Conservation (phyloP, 208 protist species). For the Acanthamoeba lugdunensis region DNA sequence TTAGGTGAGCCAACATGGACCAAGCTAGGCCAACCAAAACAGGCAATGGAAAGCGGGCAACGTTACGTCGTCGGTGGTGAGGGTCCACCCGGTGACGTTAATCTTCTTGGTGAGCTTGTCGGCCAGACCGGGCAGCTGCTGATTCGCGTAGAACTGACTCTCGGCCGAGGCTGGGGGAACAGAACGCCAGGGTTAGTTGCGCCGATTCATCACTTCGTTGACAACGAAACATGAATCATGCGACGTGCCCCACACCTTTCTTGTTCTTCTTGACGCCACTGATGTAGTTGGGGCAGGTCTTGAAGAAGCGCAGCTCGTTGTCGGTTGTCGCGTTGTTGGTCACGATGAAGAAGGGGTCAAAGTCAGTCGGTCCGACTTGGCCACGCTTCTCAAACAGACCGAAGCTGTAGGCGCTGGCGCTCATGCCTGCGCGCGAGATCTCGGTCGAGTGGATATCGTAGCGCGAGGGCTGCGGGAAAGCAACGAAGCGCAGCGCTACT, state of each 20-base stretch:
- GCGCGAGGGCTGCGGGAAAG: background rate
- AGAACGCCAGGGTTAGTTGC: background rate
- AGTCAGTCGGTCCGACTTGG: background rate
- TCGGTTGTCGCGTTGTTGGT: constrained; percentile 26
- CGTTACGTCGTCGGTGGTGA: constrained; percentile 21
- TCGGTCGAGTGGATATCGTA: constrained; percentile 31
- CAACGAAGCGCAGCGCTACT: background rate
- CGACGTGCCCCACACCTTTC: background rate
- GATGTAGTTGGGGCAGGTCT: constrained; percentile 27
- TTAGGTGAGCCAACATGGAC: background rate
- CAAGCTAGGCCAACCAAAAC: background rate
- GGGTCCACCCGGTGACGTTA: background rate
- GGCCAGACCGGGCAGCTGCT: background rate
- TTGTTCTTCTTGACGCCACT: constrained; percentile 11
- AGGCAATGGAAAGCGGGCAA: background rate
- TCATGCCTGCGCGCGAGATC: constrained; percentile 22
- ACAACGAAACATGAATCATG: too few species aligned
- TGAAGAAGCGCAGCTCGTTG: constrained; percentile 32
- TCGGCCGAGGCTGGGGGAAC: background rate
- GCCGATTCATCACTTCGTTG: too few species aligned
- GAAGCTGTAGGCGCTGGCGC: constrained; percentile 37
- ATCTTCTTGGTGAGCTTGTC: constrained; percentile 8
- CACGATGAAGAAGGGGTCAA: constrained; percentile 20
- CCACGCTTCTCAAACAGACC: constrained; percentile 21
- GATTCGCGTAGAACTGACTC: background rate